These are phyloP conservation scores for Daldinia bambusicola DNA, from an alignment of 495 filamentous ascomycete species.

Conservation along the genomic window DNA sequence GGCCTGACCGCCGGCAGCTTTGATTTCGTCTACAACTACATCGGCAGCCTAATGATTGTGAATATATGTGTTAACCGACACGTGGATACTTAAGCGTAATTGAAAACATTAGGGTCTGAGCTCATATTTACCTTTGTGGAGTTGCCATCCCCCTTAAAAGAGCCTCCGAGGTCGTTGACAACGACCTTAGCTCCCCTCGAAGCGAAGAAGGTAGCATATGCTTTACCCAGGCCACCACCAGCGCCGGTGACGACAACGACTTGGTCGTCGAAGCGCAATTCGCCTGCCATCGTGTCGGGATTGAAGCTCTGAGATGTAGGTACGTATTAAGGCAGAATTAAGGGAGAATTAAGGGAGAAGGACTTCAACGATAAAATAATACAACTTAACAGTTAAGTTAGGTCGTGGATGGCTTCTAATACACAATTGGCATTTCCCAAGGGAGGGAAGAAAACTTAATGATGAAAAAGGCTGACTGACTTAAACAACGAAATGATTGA, in stretches of 20 bases:
- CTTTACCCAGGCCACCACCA: conserved; percentile 92
- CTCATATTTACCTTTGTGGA: conserved; percentile 76
- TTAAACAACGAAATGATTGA: conserved; percentile 6
- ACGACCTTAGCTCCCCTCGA: conserved; percentile 94
- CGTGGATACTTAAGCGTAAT: neutral
- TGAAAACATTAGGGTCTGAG: neutral
- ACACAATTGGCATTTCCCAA: conserved; percentile 22
- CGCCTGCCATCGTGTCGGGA: conserved; percentile 69
- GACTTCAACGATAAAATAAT: neutral
- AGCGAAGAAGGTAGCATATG: conserved; percentile 91
- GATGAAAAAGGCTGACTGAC: conserved; percentile 13
- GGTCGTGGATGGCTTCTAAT: conserved; percentile 17
- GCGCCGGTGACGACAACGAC: conserved; percentile 97
- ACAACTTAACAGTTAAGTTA: neutral
- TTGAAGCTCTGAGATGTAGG: conserved; percentile 37
- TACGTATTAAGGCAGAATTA: conserved; percentile 17
- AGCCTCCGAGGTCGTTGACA: conserved; percentile 95
- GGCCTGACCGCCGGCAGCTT: conserved; percentile 90
- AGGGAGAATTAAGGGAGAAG: conserved; percentile 4
- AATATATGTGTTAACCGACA: conserved; percentile 33
- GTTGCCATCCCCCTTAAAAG: conserved; percentile 92
- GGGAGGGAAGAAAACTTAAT: conserved; percentile 4
- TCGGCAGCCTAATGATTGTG: conserved; percentile 77
- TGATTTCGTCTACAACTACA: conserved; percentile 95
- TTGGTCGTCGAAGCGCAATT: conserved; percentile 92